Conservation (phyloP, 345 rosid genomes). For the Garcia nutans region DNA sequence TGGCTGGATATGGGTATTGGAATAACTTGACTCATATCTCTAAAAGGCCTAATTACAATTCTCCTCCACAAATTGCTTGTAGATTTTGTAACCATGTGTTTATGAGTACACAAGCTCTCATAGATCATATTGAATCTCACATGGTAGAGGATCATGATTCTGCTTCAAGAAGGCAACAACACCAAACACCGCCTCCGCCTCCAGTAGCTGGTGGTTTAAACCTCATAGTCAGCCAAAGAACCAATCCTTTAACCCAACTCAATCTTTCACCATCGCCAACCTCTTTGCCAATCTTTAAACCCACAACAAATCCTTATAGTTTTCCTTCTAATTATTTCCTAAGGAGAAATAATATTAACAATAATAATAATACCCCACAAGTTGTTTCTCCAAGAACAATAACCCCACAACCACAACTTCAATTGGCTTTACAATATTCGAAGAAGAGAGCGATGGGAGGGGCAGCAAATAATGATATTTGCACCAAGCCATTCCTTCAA, state of each 20-base stretch:
- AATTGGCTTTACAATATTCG: background rate
- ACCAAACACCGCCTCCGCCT: no score
- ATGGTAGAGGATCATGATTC: background rate
- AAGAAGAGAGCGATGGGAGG: background rate
- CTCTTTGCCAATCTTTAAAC: background rate
- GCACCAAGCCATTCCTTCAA: conserved; percentile 29
- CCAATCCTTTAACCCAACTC: background rate
- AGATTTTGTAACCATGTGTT: conserved; percentile 34
- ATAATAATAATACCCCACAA: background rate
- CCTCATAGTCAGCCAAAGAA: background rate
- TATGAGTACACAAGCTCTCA: conserved; percentile 24
- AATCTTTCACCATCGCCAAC: background rate
- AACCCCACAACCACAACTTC: background rate
- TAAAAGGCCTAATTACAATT: background rate
- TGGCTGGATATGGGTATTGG: conserved; percentile 31
- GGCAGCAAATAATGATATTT: background rate
- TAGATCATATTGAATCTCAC: conserved; percentile 30
- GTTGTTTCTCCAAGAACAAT: background rate
- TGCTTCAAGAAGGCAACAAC: background rate
- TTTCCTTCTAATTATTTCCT: background rate
- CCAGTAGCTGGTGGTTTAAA: background rate
- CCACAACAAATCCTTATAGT: background rate
- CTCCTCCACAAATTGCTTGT: conserved; percentile 27
- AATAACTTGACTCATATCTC: conserved; percentile 3
- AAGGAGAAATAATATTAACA: background rate